Evolutionary conservation across 169 alveolate genomes (phyloP).

Genomic region (Plasmodium coatneyi): DNA sequence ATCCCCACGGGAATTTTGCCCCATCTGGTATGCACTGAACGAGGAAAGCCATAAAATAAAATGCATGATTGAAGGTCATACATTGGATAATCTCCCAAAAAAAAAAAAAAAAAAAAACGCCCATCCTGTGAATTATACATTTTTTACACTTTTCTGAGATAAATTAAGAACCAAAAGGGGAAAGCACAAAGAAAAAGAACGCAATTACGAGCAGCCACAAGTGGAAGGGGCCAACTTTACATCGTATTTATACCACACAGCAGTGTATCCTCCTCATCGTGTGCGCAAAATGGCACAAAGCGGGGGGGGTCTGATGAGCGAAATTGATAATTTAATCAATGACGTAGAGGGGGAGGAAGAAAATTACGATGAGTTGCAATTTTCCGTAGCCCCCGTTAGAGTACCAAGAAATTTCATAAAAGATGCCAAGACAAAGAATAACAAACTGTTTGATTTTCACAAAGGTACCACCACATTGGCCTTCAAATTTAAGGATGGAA

Average conservation of each 20-base stretch:
- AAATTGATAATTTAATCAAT: constrained; percentile 65
- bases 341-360: constrained; percentile 23
- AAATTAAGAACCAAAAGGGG: neutral
- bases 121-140: neutral
- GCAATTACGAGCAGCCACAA: neutral
- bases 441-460: constrained; percentile 75
- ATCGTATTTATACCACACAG: neutral
- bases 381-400: constrained; percentile 54
- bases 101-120: neutral
- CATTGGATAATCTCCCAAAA: neutral
- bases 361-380: constrained; percentile 40
- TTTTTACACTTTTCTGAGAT: neutral
- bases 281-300: constrained; percentile 29
- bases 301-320: constrained; percentile 14
- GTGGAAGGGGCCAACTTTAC: neutral
- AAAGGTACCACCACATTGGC: constrained; percentile 99
- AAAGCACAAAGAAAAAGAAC: neutral
- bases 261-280: neutral
- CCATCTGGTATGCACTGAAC: neutral
- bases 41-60: neutral
- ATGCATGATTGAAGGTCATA: neutral
- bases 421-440: constrained; percentile 32
- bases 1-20: neutral
- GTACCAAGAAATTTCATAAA: constrained; percentile 72
- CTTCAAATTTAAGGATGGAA: constrained; percentile 95